Conservation (phyloP, 257 asterid species). For the Capsicum rhomboideum region DNA sequence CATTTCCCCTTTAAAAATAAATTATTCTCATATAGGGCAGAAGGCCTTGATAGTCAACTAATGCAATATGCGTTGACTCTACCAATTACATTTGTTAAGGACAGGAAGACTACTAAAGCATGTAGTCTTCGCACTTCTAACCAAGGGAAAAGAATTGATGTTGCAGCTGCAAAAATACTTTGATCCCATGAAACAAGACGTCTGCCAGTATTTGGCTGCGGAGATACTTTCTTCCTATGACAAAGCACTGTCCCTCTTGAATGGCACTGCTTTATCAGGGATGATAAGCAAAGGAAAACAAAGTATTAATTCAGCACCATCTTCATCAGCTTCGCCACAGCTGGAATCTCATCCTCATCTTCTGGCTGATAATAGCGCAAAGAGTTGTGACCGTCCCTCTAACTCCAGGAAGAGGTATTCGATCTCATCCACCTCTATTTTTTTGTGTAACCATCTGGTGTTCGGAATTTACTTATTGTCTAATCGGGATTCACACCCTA, state of each 20-base stretch:
- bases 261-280: not conserved
- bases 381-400: not conserved
- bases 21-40: no score
- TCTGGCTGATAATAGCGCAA: not conserved
- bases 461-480: not conserved
- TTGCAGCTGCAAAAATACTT: conserved; percentile 22
- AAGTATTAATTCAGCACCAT: not conserved
- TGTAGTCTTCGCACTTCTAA: not conserved
- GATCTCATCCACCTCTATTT: not conserved
- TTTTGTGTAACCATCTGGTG: no score
- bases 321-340: not conserved
- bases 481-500: not conserved
- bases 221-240: conserved; percentile 27
- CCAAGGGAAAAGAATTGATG: conserved; percentile 20
- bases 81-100: no score
- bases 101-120: no score
- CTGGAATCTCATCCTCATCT: not conserved
- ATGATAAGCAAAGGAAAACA: not conserved
- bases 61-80: no score
- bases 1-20: no score
- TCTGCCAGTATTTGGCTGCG: conserved; percentile 8
- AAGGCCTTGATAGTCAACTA: no score
- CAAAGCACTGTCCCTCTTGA: conserved; percentile 19
- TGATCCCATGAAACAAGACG: not conserved
- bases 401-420: not conserved